A percentile compares a stretch with the other conserved stretches of the same genome.
phyloP scores from a whole-genome alignment of 2,329 filamentous ascomycete genomes.

The Penicillium sp. region DNA sequence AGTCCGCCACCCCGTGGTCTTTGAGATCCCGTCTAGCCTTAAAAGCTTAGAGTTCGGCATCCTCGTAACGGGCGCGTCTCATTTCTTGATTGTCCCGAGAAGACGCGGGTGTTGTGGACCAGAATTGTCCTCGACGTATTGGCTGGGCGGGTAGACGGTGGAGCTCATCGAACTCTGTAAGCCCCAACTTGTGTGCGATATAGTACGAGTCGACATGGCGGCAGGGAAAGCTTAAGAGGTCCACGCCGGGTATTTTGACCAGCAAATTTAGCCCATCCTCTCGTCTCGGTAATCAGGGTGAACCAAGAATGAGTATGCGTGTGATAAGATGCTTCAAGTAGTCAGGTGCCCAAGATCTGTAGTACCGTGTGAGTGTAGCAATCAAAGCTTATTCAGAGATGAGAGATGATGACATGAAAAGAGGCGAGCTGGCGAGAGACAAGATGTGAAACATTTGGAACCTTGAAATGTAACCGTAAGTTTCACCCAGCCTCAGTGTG shows the following conservation, averaged over 20 bases:
- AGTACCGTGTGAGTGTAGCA: not conserved
- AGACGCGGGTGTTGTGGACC: constrained; percentile 30
- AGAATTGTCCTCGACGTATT: constrained; percentile 30
- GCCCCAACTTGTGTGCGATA: constrained; percentile 21
- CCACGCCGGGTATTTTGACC: constrained; percentile 38
- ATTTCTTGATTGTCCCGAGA: constrained; percentile 29
- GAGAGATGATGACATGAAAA: not conserved
- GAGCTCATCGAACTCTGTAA: constrained; percentile 33
- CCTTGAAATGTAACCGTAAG: constrained; percentile 7
- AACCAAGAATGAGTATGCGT: no score
- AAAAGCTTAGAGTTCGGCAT: constrained; percentile 22
- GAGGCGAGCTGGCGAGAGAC: constrained; percentile 6
- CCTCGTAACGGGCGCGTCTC: constrained; percentile 34
- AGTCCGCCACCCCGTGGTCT: constrained; percentile 24
- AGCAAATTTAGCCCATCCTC: no score
- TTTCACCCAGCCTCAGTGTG: constrained; percentile 15
- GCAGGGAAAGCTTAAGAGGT: constrained; percentile 36
- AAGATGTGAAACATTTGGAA: constrained; percentile 8
- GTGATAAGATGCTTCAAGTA: not conserved
- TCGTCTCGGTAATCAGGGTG: no score
- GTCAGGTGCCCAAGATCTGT: constrained; percentile 7
- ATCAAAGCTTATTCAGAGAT: not conserved
- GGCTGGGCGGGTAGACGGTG: constrained; percentile 36
- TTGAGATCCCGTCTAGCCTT: constrained; percentile 26
- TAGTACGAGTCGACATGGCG: constrained; percentile 32